Evolutionary conservation across 2,329 filamentous ascomycete species (phyloP).

Genomic region (Stemphylium vesicarium): DNA sequence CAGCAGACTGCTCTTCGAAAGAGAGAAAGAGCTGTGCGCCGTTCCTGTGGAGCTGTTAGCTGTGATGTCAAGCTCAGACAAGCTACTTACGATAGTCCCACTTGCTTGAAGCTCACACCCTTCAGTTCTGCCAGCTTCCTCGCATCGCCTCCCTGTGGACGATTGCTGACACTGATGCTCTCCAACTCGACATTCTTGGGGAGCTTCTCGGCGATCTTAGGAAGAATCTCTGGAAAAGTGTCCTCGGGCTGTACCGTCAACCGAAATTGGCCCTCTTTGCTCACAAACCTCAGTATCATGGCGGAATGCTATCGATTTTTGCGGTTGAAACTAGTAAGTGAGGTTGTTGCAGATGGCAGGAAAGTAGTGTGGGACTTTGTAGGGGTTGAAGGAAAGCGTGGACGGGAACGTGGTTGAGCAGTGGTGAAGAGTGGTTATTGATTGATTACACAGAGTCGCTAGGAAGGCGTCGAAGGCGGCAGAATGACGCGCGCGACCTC

Average conservation of each 20-base stretch:
- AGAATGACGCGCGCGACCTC: slow-evolving; percentile 23
- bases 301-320: slow-evolving; percentile 7
- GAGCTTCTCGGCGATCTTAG: slow-evolving; percentile 65
- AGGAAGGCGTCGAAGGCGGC: slow-evolving; percentile 19
- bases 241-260: slow-evolving; percentile 77
- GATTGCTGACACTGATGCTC: slow-evolving; percentile 65
- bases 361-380: background rate
- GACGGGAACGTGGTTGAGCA: slow-evolving; percentile 10
- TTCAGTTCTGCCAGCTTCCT: slow-evolving; percentile 59
- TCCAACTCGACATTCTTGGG: slow-evolving; percentile 61
- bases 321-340: background rate
- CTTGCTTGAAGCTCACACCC: slow-evolving; percentile 62
- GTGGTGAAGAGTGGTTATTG: slow-evolving; percentile 18
- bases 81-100: slow-evolving; percentile 61
- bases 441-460: slow-evolving; percentile 17
- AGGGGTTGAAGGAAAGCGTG: background rate
- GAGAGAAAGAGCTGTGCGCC: slow-evolving; percentile 89
- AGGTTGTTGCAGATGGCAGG: background rate
- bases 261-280: slow-evolving; percentile 78
- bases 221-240: slow-evolving; percentile 68
- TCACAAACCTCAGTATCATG: slow-evolving; percentile 70
- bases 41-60: slow-evolving; percentile 64
- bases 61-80: slow-evolving; percentile 5
- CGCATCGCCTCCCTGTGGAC: slow-evolving; percentile 65
- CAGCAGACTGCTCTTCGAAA: slow-evolving; percentile 67